A percentile compares a stretch with the other conserved stretches of the same genome.
Evolutionary conservation across 305 asterid genomes (phyloP).

Genomic region (Rubia balearica): DNA sequence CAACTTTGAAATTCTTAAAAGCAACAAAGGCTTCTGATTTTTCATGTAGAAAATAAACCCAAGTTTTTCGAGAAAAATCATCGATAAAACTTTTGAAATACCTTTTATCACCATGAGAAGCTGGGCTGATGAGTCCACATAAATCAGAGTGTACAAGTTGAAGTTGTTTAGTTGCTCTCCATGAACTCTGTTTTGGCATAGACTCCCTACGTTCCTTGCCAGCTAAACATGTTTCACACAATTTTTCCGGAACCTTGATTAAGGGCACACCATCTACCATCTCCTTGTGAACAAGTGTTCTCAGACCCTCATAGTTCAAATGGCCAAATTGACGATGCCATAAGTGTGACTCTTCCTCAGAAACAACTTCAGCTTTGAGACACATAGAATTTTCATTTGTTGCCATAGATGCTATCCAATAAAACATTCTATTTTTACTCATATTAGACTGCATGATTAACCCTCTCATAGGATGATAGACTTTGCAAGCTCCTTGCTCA

Average conservation of each 20-base stretch:
- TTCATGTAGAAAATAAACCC: background rate
- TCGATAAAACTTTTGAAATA: background rate
- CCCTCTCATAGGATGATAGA: background rate
- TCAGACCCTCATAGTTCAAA: background rate
- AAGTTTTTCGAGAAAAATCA: background rate
- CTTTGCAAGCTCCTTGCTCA: background rate
- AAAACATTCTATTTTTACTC: background rate
- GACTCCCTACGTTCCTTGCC: background rate
- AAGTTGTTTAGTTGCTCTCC: background rate
- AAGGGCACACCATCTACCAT: background rate
- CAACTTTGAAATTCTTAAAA: background rate
- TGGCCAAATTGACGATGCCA: background rate
- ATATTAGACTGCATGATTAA: background rate
- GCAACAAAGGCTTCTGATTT: background rate
- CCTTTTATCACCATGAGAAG: background rate
- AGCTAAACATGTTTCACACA: background rate
- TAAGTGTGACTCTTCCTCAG: background rate
- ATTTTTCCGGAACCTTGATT: background rate
- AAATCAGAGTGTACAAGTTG: background rate
- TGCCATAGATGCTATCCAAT: background rate
- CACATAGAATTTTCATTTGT: background rate
- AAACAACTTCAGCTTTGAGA: background rate
- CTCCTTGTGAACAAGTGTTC: background rate
- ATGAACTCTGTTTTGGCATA: background rate
- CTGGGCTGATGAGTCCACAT: background rate